Evolutionary conservation across 768 basidiomycete genomes (phyloP).

Genomic region (Dentipellis sp.): DNA sequence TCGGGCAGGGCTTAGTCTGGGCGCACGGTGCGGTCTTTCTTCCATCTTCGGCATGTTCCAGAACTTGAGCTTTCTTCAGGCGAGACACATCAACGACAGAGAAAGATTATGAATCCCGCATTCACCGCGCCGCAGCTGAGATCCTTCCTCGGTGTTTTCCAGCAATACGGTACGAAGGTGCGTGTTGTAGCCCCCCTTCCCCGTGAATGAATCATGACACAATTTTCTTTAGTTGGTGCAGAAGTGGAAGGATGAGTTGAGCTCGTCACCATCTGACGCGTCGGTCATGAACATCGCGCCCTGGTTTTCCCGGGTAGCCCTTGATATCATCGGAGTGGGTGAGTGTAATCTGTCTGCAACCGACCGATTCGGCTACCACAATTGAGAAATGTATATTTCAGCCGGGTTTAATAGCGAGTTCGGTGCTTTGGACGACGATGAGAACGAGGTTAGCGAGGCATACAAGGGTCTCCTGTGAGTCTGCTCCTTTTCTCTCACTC

Average conservation of each 20-base stretch:
- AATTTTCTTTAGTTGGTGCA: no score
- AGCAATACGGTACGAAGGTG: conserved; percentile 5
- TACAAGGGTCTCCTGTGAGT: conserved; percentile 18
- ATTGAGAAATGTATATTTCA: neutral
- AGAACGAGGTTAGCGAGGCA: conserved; percentile 13
- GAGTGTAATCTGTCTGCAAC: neutral
- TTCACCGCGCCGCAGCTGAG: conserved; percentile 19
- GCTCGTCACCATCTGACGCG: neutral
- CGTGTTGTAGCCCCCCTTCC: neutral
- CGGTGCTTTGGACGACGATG: conserved; percentile 14
- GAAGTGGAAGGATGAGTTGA: conserved; percentile 17
- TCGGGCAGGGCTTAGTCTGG: conserved; percentile 11
- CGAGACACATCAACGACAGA: conserved; percentile 16
- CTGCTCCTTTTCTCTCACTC: neutral
- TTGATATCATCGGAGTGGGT: conserved; percentile 22
- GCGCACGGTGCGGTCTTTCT: conserved; percentile 8
- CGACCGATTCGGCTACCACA: neutral
- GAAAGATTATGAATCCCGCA: conserved; percentile 21
- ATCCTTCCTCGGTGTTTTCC: conserved; percentile 19
- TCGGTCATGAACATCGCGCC: conserved; percentile 9
- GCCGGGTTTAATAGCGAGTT: conserved; percentile 19
- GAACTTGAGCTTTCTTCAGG: conserved; percentile 7
- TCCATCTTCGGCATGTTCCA: neutral
- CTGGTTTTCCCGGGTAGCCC: conserved; percentile 17
- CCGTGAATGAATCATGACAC: no score